phyloP scores from a whole-genome alignment of 2,329 filamentous ascomycete species.

The Grosmannia serpens region DNA sequence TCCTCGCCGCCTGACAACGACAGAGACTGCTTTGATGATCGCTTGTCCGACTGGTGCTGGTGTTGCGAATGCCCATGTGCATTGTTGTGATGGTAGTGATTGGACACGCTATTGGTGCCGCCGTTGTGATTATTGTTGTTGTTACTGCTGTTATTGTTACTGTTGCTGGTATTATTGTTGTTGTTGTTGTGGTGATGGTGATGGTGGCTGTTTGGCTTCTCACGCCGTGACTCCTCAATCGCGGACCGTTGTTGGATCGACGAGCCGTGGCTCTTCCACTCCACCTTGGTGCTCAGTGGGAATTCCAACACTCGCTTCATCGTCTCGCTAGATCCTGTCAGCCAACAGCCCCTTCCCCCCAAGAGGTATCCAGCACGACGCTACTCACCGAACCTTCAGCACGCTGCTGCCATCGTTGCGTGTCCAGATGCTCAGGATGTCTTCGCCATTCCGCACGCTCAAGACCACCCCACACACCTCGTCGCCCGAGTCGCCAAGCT shows the following conservation, averaged over 20 bases:
- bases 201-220: slow-evolving; percentile 51
- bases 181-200: slow-evolving; percentile 22
- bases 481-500: slow-evolving; percentile 84
- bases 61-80: slow-evolving; percentile 3
- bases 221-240: slow-evolving; percentile 83
- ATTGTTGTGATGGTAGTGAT: not conserved
- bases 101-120: slow-evolving; percentile 18
- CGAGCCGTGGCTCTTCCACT: slow-evolving; percentile 93
- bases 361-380: slow-evolving; percentile 8
- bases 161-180: slow-evolving; percentile 14
- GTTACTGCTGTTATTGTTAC: slow-evolving; percentile 13
- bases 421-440: slow-evolving; percentile 96
- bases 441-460: slow-evolving; percentile 88
- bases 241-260: slow-evolving; percentile 86
- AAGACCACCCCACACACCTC: slow-evolving; percentile 93
- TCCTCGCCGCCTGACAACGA: slow-evolving; percentile 4
- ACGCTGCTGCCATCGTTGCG: slow-evolving; percentile 86
- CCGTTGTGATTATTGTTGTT: not conserved
- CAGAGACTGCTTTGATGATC: slow-evolving; percentile 5
- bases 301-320: slow-evolving; percentile 85
- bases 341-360: not conserved
- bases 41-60: slow-evolving; percentile 6
- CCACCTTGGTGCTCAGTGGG: slow-evolving; percentile 77
- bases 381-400: slow-evolving; percentile 80
- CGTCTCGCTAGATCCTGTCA: slow-evolving; percentile 54